phyloP scores from a whole-genome alignment of 2,329 filamentous ascomycete species.

The Cytospora chrysosperma region DNA sequence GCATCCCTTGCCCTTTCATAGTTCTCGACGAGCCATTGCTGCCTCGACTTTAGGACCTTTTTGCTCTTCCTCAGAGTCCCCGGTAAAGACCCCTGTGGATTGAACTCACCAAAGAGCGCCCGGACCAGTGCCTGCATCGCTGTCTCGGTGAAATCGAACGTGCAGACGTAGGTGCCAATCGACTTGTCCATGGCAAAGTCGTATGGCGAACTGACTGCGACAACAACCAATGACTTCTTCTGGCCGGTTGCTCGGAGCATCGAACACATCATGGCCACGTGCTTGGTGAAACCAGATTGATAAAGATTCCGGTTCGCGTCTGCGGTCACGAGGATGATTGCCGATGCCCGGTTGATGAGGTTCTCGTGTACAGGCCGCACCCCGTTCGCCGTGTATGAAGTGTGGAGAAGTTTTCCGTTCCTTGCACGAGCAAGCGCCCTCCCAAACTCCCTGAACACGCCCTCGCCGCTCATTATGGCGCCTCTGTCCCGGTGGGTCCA shows the following conservation, averaged over 20 bases:
- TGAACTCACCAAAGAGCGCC: constrained; percentile 75
- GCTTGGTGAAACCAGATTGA: constrained; percentile 92
- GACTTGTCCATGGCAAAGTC: constrained; percentile 92
- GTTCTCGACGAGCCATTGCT: constrained; percentile 91
- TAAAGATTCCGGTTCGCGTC: constrained; percentile 94
- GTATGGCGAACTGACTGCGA: constrained; percentile 92
- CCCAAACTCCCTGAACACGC: constrained; percentile 87
- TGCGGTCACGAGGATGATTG: constrained; percentile 86
- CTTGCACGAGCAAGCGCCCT: constrained; percentile 82
- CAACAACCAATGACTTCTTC: constrained; percentile 86
- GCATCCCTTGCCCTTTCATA: constrained; percentile 80
- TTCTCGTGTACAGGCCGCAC: constrained; percentile 92
- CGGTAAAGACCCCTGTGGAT: constrained; percentile 58
- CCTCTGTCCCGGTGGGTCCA: constrained; percentile 59
- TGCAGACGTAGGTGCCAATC: constrained; percentile 91
- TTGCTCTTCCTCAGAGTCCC: constrained; percentile 83
- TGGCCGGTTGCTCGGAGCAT: constrained; percentile 74
- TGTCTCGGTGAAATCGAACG: constrained; percentile 93
- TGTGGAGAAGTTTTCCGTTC: constrained; percentile 84
- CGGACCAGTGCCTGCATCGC: constrained; percentile 82
- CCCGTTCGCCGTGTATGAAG: constrained; percentile 92
- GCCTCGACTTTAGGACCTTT: constrained; percentile 82
- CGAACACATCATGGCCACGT: constrained; percentile 92
- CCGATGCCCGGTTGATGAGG: constrained; percentile 81
- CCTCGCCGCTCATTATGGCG: constrained; percentile 84